phyloP scores from a whole-genome alignment of 1,139 yeast species.

The Protomyces arabidopsidicola region DNA sequence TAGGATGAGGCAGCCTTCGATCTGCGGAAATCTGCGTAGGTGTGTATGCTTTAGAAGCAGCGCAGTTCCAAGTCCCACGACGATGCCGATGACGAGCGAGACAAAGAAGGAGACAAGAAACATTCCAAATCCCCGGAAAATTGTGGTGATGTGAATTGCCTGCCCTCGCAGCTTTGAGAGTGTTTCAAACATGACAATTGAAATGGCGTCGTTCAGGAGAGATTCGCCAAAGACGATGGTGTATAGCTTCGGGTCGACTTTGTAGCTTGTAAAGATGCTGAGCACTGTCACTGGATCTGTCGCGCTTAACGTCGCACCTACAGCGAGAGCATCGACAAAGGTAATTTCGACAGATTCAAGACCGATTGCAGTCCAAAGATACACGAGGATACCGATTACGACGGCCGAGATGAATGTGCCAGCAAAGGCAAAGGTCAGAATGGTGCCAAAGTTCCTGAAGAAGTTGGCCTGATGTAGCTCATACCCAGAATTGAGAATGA shows the following conservation, averaged over 20 bases:
- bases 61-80: constrained; percentile 84
- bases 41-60: constrained; percentile 86
- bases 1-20: constrained; percentile 88
- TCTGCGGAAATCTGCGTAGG: constrained; percentile 87
- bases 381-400: constrained; percentile 72
- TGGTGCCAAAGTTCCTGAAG: constrained; percentile 85
- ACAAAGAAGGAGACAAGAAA: constrained; percentile 91
- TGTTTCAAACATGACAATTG: constrained; percentile 98
- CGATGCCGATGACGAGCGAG: constrained; percentile 84
- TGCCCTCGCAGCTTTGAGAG: constrained; percentile 95
- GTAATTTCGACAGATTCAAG: constrained; percentile 82
- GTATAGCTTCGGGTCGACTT: constrained; percentile 94
- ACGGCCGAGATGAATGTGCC: constrained; percentile 92
- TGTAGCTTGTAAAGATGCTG: constrained; percentile 93
- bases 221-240: constrained; percentile 97
- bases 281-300: constrained; percentile 97
- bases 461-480: constrained; percentile 93
- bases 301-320: constrained; percentile 95
- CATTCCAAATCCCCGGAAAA: constrained; percentile 90
- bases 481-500: constrained; percentile 91
- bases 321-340: constrained; percentile 92
- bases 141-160: constrained; percentile 63
- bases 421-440: constrained; percentile 90
- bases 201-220: constrained; percentile 89
- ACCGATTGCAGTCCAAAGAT: constrained; percentile 87